Conservation (phyloP, 225 moss, liverwort and hornwort species). For the Pseudisothecium myosuroides region DNA sequence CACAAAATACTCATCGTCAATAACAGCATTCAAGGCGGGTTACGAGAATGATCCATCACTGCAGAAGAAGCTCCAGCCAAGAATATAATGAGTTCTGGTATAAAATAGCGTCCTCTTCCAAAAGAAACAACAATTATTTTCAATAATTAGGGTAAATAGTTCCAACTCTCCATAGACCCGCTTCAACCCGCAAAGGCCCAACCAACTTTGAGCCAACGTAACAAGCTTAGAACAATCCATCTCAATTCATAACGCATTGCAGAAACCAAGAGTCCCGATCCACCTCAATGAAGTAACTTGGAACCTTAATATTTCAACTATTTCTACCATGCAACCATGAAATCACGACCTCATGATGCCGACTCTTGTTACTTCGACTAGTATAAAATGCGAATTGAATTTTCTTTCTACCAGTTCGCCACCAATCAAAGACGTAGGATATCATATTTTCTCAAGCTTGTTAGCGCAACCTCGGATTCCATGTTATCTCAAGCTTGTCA, state of each 20-base stretch:
- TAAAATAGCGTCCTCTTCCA: too few relatives aligned
- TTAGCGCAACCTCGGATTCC: background rate
- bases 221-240: too few relatives aligned
- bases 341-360: background rate
- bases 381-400: background rate
- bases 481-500: background rate
- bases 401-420: background rate
- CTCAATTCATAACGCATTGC: background rate
- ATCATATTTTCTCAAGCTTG: background rate
- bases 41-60: background rate
- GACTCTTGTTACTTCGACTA: background rate
- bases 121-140: background rate
- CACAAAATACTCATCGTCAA: background rate
- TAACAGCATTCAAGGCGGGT: background rate
- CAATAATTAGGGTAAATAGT: background rate
- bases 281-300: background rate
- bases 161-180: background rate
- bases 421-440: background rate
- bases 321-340: background rate
- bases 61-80: background rate
- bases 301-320: background rate
- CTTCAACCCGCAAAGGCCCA: background rate
- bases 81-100: too few relatives aligned
- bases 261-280: background rate
- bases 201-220: background rate